Evolutionary conservation across 148 eudicot species (phyloP).

Genomic region (Chenopodium quinoa): DNA sequence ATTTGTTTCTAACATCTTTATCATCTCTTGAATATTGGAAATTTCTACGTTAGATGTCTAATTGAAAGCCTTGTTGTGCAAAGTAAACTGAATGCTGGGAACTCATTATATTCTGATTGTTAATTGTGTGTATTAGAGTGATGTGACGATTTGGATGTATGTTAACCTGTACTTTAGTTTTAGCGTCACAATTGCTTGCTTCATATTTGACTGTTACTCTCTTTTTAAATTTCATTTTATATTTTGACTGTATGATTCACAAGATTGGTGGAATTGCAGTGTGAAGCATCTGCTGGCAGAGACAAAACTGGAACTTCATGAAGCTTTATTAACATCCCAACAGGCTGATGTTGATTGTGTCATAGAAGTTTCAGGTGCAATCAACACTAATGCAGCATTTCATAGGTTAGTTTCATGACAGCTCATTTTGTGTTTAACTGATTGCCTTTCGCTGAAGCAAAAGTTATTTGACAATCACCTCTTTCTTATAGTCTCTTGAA

Average conservation of each 20-base stretch:
- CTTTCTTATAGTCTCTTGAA: conserved; percentile 54
- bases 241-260: conserved; percentile 11
- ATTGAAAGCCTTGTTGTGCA: not conserved
- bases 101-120: not conserved
- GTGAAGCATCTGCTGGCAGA: conserved; percentile 64
- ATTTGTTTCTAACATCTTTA: not conserved
- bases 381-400: conserved; percentile 67
- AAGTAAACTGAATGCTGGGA: not conserved
- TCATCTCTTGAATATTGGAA: not conserved
- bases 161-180: not conserved
- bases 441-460: conserved; percentile 10
- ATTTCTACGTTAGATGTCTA: not conserved
- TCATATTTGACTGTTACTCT: conserved; percentile 2
- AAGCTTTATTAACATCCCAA: conserved; percentile 62
- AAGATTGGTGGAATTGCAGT: conserved; percentile 37
- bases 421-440: conserved; percentile 1
- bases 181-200: not conserved
- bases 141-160: not conserved
- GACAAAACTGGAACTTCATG: conserved; percentile 63
- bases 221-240: not conserved
- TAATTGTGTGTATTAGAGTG: not conserved
- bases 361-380: conserved; percentile 80
- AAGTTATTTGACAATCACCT: conserved; percentile 17
- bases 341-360: conserved; percentile 63
- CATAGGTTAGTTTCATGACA: conserved; percentile 53